A percentile compares a stretch with the other conserved stretches of the same genome.
Conservation (phyloP, 352 stramenopile species). For the Phytophthora lateralis region DNA sequence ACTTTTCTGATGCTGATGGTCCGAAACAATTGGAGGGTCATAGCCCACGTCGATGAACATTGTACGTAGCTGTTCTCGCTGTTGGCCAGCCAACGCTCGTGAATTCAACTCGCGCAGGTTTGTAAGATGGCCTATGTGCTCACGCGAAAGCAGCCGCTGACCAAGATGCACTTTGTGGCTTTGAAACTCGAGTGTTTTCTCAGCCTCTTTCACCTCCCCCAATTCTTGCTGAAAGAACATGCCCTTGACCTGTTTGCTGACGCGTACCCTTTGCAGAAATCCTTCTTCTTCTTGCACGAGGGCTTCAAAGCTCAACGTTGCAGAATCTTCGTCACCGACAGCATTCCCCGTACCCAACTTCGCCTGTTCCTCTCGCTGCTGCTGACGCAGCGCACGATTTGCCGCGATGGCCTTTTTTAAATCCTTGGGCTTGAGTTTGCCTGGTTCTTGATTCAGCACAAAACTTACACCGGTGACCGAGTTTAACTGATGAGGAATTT, state of each 20-base stretch:
- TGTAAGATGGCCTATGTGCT: constrained; percentile 54
- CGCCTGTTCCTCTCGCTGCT: constrained; percentile 70
- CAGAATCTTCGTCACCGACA: constrained; percentile 15
- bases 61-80: constrained; percentile 53
- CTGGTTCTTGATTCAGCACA: constrained; percentile 87
- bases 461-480: constrained; percentile 76
- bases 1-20: constrained; percentile 18
- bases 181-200: constrained; percentile 88
- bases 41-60: constrained; percentile 43
- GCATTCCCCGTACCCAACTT: constrained; percentile 34
- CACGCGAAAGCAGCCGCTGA: constrained; percentile 51
- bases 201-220: constrained; percentile 64
- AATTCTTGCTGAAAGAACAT: constrained; percentile 89
- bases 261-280: constrained; percentile 40
- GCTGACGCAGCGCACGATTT: constrained; percentile 66
- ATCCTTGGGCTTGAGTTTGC: constrained; percentile 91
- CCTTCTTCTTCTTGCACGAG: constrained; percentile 61
- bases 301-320: constrained; percentile 52
- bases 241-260: constrained; percentile 62
- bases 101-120: constrained; percentile 53
- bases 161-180: constrained; percentile 76
- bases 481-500: constrained; percentile 72
- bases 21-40: constrained; percentile 11
- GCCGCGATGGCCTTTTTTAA: constrained; percentile 88
- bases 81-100: constrained; percentile 28